Evolutionary conservation across 805 yeast genomes (phyloP).

Genomic region (Metschnikowia vanudenii): DNA sequence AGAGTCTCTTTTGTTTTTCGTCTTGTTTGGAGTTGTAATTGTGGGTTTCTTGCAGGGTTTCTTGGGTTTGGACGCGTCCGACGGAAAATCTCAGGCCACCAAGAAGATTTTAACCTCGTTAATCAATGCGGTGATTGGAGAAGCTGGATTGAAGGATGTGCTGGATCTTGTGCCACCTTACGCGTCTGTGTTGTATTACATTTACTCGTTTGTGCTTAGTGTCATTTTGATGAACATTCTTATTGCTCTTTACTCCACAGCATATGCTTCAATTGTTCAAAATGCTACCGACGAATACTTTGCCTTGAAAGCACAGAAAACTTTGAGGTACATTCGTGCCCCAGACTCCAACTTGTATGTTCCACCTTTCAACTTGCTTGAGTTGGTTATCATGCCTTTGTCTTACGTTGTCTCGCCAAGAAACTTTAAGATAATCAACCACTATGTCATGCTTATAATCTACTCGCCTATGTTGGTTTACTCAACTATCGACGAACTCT

Average conservation of each 20-base stretch:
- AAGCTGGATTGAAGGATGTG: slow-evolving; percentile 68
- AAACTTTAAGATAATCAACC: slow-evolving; percentile 42
- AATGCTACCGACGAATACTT: slow-evolving; percentile 83
- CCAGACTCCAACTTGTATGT: slow-evolving; percentile 85
- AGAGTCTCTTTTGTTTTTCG: slow-evolving; percentile 81
- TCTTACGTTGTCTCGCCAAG: slow-evolving; percentile 35
- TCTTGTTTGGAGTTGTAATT: slow-evolving; percentile 64
- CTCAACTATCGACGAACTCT: slow-evolving; percentile 63
- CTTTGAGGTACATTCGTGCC: slow-evolving; percentile 79
- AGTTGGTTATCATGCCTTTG: slow-evolving; percentile 41
- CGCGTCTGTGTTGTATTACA: slow-evolving; percentile 74
- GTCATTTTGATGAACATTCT: slow-evolving; percentile 78
- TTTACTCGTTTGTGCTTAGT: slow-evolving; percentile 71
- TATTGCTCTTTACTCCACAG: slow-evolving; percentile 81
- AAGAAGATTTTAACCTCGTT: slow-evolving; percentile 59
- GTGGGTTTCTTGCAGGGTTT: slow-evolving; percentile 86
- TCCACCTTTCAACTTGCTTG: slow-evolving; percentile 80
- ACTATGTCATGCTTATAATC: slow-evolving; percentile 57
- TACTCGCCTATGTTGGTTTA: slow-evolving; percentile 66
- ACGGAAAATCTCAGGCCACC: slow-evolving; percentile 79
- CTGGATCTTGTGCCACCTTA: slow-evolving; percentile 79
- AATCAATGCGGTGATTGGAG: slow-evolving; percentile 71
- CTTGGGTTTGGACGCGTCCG: slow-evolving; percentile 82
- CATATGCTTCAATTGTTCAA: slow-evolving; percentile 75
- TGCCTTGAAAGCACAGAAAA: slow-evolving; percentile 81